Conservation (phyloP, 345 rosid genomes). For the Kandelia obovata region DNA sequence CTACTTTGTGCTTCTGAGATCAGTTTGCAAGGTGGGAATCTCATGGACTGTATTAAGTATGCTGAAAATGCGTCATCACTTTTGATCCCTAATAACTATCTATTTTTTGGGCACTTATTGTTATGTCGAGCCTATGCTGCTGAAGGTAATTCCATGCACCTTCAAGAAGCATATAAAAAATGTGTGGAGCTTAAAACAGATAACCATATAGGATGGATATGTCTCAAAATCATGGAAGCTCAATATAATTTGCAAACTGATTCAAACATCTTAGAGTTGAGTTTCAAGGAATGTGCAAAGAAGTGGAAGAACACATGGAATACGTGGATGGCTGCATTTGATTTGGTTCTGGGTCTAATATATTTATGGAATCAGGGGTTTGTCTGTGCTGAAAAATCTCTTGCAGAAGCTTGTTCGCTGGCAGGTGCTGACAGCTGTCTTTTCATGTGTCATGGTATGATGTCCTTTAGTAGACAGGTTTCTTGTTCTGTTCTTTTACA, state of each 20-base stretch:
- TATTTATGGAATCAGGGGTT: conserved; percentile 49
- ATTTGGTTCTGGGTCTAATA: conserved; percentile 51
- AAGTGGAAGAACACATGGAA: conserved; percentile 42
- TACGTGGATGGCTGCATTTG: conserved; percentile 61
- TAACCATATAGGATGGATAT: conserved; percentile 66
- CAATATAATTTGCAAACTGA: conserved; percentile 50
- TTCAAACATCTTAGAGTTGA: conserved; percentile 42
- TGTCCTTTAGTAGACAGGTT: conserved; percentile 3
- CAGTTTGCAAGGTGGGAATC: conserved; percentile 56
- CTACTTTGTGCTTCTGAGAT: conserved; percentile 83
- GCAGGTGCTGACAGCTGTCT: conserved; percentile 55
- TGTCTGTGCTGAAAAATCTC: conserved; percentile 54
- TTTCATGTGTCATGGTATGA: conserved; percentile 72
- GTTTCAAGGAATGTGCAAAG: conserved; percentile 45
- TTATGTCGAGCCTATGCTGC: conserved; percentile 80
- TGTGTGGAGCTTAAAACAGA: conserved; percentile 82
- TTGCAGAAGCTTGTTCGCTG: conserved; percentile 60
- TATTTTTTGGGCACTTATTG: conserved; percentile 69
- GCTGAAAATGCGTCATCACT: conserved; percentile 59
- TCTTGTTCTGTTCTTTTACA: neutral
- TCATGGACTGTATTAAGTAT: conserved; percentile 38
- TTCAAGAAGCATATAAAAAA: conserved; percentile 50
- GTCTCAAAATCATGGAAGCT: conserved; percentile 67
- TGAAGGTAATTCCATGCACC: conserved; percentile 37
- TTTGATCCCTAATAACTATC: conserved; percentile 52